phyloP scores from a whole-genome alignment of 148 eudicot genomes.

The Chenopodium album region DNA sequence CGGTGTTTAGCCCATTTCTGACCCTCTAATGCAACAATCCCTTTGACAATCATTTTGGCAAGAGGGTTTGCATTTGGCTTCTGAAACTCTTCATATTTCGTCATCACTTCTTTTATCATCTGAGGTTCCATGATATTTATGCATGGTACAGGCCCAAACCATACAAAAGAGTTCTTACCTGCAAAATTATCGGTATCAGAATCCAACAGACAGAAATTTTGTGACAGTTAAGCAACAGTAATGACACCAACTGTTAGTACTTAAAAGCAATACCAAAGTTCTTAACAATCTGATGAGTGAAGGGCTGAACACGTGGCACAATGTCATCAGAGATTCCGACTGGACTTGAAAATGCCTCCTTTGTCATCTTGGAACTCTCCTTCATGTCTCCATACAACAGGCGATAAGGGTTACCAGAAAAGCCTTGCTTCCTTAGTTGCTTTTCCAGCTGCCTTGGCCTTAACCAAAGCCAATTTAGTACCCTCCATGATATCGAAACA shows the following conservation, averaged over 20 bases:
- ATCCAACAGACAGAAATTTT: background rate
- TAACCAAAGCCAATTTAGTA: conserved; percentile 34
- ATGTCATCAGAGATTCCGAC: conserved; percentile 24
- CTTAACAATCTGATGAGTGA: conserved; percentile 25
- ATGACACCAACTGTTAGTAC: background rate
- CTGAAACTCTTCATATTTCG: conserved; percentile 34
- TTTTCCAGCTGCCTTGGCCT: conserved; percentile 38
- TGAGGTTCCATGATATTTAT: conserved; percentile 35
- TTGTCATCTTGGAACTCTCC: conserved; percentile 26
- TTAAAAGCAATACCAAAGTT: conserved; percentile 23
- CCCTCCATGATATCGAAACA: conserved; percentile 25
- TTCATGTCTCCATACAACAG: conserved; percentile 38
- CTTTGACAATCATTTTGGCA: conserved; percentile 29
- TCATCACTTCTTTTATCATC: conserved; percentile 35
- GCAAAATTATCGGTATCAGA: background rate
- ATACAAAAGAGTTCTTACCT: conserved; percentile 40
- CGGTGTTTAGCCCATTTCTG: conserved; percentile 35
- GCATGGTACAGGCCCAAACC: conserved; percentile 39
- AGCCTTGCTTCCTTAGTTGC: conserved; percentile 29
- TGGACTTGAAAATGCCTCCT: conserved; percentile 30
- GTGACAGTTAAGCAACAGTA: background rate
- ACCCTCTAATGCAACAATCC: conserved; percentile 36
- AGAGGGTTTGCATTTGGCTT: conserved; percentile 41
- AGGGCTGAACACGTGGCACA: conserved; percentile 34
- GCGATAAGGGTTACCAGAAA: conserved; percentile 32